Conservation (phyloP, 2,329 filamentous ascomycete species). For the Claviceps quebecensis region DNA sequence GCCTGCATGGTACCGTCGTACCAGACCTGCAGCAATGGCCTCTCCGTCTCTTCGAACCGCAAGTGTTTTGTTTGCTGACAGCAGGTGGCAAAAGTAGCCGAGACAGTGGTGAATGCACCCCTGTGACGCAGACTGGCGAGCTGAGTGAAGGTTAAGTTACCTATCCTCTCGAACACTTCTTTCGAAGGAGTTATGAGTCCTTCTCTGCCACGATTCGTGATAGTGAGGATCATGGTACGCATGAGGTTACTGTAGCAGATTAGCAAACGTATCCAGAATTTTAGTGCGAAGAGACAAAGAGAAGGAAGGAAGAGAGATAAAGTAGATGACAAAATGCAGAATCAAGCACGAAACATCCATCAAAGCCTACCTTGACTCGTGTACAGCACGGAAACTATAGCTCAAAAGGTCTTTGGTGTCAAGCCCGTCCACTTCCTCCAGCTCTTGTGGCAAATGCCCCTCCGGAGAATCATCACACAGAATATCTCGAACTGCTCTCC, state of each 20-base stretch:
- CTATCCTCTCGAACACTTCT: constrained; percentile 50
- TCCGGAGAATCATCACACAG: constrained; percentile 93
- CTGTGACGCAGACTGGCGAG: constrained; percentile 73
- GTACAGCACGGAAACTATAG: constrained; percentile 89
- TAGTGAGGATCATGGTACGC: constrained; percentile 43
- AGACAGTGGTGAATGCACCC: constrained; percentile 86
- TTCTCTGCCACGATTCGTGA: constrained; percentile 30
- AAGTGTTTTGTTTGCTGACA: constrained; percentile 50
- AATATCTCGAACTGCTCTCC: constrained; percentile 60
- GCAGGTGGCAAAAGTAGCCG: constrained; percentile 71
- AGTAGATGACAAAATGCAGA: background rate
- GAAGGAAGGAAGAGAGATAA: no score
- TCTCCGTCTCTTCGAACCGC: constrained; percentile 15
- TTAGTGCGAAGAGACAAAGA: background rate
- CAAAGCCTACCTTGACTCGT: constrained; percentile 64
- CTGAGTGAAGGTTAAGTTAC: constrained; percentile 66
- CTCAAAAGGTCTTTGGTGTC: constrained; percentile 83
- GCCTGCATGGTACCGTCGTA: constrained; percentile 57
- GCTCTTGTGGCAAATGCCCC: constrained; percentile 64
- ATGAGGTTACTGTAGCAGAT: constrained; percentile 49
- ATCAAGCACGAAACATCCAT: background rate
- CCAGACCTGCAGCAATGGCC: constrained; percentile 49
- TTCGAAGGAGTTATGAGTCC: constrained; percentile 33
- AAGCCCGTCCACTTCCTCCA: constrained; percentile 56
- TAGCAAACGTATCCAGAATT: background rate